A percentile compares a stretch with the other conserved stretches of the same genome.
phyloP scores from a whole-genome alignment of 2,329 filamentous ascomycete species.

The Trichoderma sp. region DNA sequence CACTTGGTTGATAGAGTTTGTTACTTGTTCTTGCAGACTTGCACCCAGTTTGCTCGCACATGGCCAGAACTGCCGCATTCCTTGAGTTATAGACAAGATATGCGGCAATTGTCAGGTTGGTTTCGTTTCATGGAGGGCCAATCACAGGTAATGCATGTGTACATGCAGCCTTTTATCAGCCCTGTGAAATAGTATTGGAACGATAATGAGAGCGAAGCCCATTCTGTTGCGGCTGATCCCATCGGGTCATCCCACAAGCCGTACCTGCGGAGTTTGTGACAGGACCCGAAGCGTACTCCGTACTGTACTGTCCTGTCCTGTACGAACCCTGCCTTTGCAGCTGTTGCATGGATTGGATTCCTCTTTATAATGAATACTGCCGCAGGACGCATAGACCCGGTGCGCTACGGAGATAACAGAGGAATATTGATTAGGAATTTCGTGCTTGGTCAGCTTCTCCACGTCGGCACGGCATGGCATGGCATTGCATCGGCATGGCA shows the following conservation, averaged over 20 bases:
- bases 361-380: neutral
- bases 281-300: neutral
- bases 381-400: neutral
- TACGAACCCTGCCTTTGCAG: neutral
- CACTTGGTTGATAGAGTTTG: conserved; percentile 17
- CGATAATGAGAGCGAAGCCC: neutral
- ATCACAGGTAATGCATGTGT: neutral
- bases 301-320: neutral
- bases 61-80: neutral
- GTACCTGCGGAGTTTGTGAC: neutral
- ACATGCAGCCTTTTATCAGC: neutral
- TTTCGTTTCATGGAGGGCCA: neutral
- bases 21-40: neutral
- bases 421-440: neutral
- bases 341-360: neutral
- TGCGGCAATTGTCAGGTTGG: neutral
- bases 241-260: neutral
- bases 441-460: neutral
- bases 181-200: neutral
- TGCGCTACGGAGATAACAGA: neutral
- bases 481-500: neutral
- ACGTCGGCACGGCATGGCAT: neutral
- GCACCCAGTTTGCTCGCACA: neutral
- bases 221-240: neutral
- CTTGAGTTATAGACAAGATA: neutral